Evolutionary conservation across 2,329 filamentous ascomycete species (phyloP).

Genomic region (Claviceps pusilla): DNA sequence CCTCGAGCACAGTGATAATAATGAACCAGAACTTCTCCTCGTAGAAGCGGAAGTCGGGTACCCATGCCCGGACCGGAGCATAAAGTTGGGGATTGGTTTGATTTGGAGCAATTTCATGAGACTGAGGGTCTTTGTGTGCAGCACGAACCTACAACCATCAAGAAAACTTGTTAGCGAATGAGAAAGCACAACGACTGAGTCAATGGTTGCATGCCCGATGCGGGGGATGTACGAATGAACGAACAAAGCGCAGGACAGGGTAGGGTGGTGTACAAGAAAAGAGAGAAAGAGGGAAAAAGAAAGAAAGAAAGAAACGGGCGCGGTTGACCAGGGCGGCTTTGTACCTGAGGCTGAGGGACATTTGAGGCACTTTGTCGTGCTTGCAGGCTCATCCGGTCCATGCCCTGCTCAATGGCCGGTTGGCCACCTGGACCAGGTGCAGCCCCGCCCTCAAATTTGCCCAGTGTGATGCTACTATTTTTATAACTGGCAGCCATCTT

Average conservation of each 20-base stretch:
- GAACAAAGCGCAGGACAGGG: too few species aligned
- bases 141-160: constrained; percentile 10
- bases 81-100: constrained; percentile 42
- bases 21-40: constrained; percentile 99
- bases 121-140: constrained; percentile 16
- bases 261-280: too few species aligned
- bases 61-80: constrained; percentile 67
- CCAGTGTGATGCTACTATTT: constrained; percentile 93
- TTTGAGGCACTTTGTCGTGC: constrained; percentile 11
- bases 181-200: background rate
- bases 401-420: constrained; percentile 43
- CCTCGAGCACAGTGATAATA: constrained; percentile 79
- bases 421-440: constrained; percentile 30
- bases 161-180: background rate
- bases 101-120: constrained; percentile 21
- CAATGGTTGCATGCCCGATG: background rate
- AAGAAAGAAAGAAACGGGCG: background rate
- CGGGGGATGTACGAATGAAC: background rate
- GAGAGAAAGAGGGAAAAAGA: background rate
- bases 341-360: constrained; percentile 11
- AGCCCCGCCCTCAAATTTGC: constrained; percentile 60
- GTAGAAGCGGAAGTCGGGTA: constrained; percentile 86
- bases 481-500: constrained; percentile 99
- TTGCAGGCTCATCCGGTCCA: constrained; percentile 66
- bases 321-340: background rate